These are phyloP conservation scores for Shiraia sp. DNA, from an alignment of 2,329 filamentous ascomycete genomes.

Conservation along the genomic window DNA sequence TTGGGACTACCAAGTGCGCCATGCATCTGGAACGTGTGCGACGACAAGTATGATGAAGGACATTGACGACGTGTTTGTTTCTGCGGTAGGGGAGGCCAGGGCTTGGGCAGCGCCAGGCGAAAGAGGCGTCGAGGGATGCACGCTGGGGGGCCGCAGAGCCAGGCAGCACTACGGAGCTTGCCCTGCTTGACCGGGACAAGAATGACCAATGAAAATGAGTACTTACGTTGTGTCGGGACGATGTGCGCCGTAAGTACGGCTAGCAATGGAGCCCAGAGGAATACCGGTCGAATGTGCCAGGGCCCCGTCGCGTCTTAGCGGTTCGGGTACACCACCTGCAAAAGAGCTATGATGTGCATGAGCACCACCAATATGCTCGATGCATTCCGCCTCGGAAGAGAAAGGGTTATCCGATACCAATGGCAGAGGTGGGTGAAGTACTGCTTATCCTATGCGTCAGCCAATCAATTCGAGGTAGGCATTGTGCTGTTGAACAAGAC, in stretches of 20 bases:
- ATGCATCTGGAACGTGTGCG: conserved; percentile 44
- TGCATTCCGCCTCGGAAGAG: conserved; percentile 51
- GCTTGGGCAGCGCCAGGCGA: conserved; percentile 43
- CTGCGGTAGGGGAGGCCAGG: conserved; percentile 41
- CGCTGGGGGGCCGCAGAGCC: conserved; percentile 39
- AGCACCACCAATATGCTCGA: conserved; percentile 49
- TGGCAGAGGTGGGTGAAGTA: conserved; percentile 49
- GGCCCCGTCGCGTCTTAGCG: conserved; percentile 55
- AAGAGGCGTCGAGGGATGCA: conserved; percentile 41
- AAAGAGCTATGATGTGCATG: conserved; percentile 52
- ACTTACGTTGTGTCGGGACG: conserved; percentile 62
- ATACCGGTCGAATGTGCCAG: conserved; percentile 52
- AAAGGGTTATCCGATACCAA: conserved; percentile 50
- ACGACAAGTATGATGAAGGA: conserved; percentile 38
- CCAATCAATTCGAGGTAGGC: conserved; percentile 40
- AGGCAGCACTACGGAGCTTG: conserved; percentile 43
- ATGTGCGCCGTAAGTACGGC: conserved; percentile 57
- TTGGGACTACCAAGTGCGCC: conserved; percentile 44
- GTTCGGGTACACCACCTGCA: conserved; percentile 51
- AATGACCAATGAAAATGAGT: conserved; percentile 45
- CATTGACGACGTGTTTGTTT: conserved; percentile 49
- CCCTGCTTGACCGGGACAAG: conserved; percentile 37
- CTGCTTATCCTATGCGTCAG: conserved; percentile 48
- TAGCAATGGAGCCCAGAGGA: conserved; percentile 53
- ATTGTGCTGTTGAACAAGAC: conserved; percentile 36